Evolutionary conservation across 306 rosid species (phyloP).

Genomic region (Biancaea sappan): DNA sequence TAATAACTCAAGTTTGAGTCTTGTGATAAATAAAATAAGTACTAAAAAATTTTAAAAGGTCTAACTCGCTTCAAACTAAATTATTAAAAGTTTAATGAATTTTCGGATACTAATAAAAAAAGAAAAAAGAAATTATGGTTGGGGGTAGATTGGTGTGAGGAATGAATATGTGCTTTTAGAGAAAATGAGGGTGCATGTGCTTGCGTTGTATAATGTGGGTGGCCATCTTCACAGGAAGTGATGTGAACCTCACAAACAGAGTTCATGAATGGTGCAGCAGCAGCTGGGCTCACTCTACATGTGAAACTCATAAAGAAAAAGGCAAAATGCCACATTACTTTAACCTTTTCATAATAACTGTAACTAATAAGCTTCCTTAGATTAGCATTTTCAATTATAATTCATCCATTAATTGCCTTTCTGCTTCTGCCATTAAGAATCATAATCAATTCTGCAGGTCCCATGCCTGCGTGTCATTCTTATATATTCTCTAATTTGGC

Average conservation of each 20-base stretch:
- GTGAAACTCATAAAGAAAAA: slow-evolving; percentile 41
- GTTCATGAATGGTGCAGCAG: slow-evolving; percentile 44
- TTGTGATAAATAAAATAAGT: no score
- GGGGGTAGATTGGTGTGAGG: slow-evolving; percentile 9
- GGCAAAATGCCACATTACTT: slow-evolving; percentile 26
- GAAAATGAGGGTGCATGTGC: slow-evolving; percentile 48
- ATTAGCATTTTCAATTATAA: slow-evolving; percentile 44
- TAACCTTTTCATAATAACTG: slow-evolving; percentile 35
- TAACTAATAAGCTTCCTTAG: slow-evolving; percentile 31
- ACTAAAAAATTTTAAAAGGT: no score
- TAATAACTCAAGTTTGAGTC: no score
- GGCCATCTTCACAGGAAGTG: slow-evolving; percentile 50
- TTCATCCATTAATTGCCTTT: slow-evolving; percentile 41
- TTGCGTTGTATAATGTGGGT: slow-evolving; percentile 43
- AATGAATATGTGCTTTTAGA: slow-evolving; percentile 1
- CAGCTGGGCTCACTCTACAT: slow-evolving; percentile 56
- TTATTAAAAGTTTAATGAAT: no score
- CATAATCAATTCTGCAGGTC: slow-evolving; percentile 34
- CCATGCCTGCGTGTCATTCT: slow-evolving; percentile 19
- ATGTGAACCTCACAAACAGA: slow-evolving; percentile 48
- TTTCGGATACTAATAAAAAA: no score
- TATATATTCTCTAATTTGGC: neutral
- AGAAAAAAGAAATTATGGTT: neutral
- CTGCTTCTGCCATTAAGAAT: slow-evolving; percentile 26
- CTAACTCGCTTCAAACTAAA: no score